Conservation (phyloP, 2,329 filamentous ascomycete genomes). For the Ascochyta clinopodiicola region DNA sequence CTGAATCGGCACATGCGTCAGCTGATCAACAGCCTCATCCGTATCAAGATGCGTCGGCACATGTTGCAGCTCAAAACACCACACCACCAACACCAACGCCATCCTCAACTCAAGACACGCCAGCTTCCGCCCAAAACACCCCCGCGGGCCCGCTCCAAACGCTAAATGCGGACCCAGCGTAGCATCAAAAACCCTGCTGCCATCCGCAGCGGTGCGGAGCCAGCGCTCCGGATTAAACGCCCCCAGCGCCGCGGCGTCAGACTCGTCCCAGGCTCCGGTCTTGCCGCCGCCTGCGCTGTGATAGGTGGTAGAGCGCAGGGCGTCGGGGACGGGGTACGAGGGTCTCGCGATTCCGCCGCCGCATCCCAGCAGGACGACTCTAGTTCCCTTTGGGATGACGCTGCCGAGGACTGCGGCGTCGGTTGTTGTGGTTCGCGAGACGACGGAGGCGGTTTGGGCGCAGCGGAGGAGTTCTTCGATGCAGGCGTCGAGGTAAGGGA, state of each 20-base stretch:
- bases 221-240: conserved; percentile 52
- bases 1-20: conserved; percentile 37
- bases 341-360: conserved; percentile 20
- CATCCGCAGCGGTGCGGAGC: conserved; percentile 38
- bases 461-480: conserved; percentile 52
- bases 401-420: conserved; percentile 54
- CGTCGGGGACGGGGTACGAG: conserved; percentile 32
- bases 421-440: conserved; percentile 39
- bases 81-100: conserved; percentile 35
- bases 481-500: conserved; percentile 53
- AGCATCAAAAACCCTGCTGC: conserved; percentile 23
- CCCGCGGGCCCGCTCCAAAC: conserved; percentile 35
- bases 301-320: conserved; percentile 38
- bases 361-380: conserved; percentile 37
- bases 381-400: conserved; percentile 50
- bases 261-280: conserved; percentile 31
- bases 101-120: conserved; percentile 38
- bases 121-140: conserved; percentile 36
- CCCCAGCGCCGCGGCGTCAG: conserved; percentile 23
- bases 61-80: conserved; percentile 36
- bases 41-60: conserved; percentile 27
- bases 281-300: conserved; percentile 30
- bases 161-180: conserved; percentile 29
- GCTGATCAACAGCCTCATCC: conserved; percentile 30
- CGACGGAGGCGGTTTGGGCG: conserved; percentile 29